Evolutionary conservation across 768 basidiomycete species (phyloP).

Genomic region (Amanita thiersii): DNA sequence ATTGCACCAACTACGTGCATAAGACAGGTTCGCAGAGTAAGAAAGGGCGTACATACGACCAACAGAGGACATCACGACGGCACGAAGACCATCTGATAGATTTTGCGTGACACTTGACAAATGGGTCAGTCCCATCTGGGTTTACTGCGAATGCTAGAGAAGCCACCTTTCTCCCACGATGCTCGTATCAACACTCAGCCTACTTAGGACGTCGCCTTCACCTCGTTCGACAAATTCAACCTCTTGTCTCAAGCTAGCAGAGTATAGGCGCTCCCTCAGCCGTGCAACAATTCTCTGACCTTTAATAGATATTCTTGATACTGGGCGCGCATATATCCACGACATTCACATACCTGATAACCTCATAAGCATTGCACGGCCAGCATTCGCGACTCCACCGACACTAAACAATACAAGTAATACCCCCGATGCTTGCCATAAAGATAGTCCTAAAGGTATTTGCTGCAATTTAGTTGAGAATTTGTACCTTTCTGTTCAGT

Average conservation of each 20-base stretch:
- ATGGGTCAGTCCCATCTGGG: constrained; percentile 2
- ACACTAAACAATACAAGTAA: constrained; percentile 73
- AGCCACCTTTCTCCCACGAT: constrained; percentile 87
- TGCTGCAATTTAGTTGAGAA: constrained; percentile 29
- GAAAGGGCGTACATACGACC: constrained; percentile 54
- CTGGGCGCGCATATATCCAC: not conserved
- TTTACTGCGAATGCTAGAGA: not conserved
- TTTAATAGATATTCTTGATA: constrained; percentile 9
- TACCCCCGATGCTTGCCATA: constrained; percentile 70
- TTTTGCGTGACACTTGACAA: constrained; percentile 63
- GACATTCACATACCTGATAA: constrained; percentile 62
- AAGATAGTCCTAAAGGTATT: constrained; percentile 73
- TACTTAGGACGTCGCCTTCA: constrained; percentile 89
- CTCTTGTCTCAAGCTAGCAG: constrained; percentile 80
- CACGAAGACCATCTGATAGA: constrained; percentile 72
- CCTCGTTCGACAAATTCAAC: constrained; percentile 90
- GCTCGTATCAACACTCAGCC: constrained; percentile 84
- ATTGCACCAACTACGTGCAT: constrained; percentile 74
- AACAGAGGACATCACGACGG: constrained; percentile 88
- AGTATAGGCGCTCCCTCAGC: constrained; percentile 74
- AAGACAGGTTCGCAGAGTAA: not conserved
- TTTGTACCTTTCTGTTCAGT: not conserved
- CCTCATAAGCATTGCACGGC: constrained; percentile 78
- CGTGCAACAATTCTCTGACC: constrained; percentile 90
- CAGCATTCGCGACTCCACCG: constrained; percentile 85